Evolutionary conservation across 2,329 filamentous ascomycete species (phyloP).

Genomic region (Alternaria angustiovoidea): DNA sequence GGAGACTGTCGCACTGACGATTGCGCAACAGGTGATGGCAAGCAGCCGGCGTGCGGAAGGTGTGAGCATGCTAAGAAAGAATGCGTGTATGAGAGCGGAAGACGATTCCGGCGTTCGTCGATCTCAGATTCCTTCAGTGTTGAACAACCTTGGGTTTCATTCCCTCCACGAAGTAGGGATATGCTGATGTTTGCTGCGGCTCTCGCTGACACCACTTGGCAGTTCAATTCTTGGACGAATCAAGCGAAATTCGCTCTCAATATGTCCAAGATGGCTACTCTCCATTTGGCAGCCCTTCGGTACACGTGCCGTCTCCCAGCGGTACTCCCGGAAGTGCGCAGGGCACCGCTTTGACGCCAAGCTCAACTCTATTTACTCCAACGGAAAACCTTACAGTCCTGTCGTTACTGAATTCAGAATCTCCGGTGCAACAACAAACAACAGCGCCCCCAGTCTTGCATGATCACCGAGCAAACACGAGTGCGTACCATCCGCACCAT

Average conservation of each 20-base stretch:
- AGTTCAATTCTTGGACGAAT: slow-evolving; percentile 51
- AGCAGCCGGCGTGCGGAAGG: slow-evolving; percentile 43
- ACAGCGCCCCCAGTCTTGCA: slow-evolving; percentile 26
- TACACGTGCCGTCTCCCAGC: slow-evolving; percentile 17
- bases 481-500: slow-evolving; percentile 17
- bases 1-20: slow-evolving; percentile 20
- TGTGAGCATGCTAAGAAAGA: slow-evolving; percentile 45
- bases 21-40: slow-evolving; percentile 42
- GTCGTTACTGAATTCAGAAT: slow-evolving; percentile 46
- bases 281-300: slow-evolving; percentile 22
- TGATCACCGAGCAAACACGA: slow-evolving; percentile 17
- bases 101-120: slow-evolving; percentile 47
- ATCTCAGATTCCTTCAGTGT: slow-evolving; percentile 44
- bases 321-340: slow-evolving; percentile 19
- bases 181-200: not conserved
- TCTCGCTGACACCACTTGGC: slow-evolving; percentile 18
- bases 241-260: slow-evolving; percentile 43
- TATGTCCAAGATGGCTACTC: slow-evolving; percentile 35
- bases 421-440: slow-evolving; percentile 30
- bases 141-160: slow-evolving; percentile 46
- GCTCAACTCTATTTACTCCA: slow-evolving; percentile 30
- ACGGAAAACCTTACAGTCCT: slow-evolving; percentile 45
- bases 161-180: slow-evolving; percentile 43
- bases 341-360: slow-evolving; percentile 27
- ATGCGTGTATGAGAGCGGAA: slow-evolving; percentile 47